Conservation (phyloP, 2,329 filamentous ascomycete species). For the Onygena corvina region DNA sequence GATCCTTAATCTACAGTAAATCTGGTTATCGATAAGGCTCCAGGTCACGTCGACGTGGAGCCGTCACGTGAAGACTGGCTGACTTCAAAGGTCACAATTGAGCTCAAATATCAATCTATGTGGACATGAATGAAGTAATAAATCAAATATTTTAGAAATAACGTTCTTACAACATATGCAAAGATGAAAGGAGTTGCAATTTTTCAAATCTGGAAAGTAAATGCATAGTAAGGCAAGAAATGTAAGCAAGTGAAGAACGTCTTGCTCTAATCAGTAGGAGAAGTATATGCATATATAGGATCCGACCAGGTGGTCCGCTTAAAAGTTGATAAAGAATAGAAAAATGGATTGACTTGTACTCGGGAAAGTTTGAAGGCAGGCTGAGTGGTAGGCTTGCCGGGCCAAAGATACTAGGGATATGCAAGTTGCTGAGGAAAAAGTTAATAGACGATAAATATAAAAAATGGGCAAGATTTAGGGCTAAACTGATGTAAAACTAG, state of each 20-base stretch:
- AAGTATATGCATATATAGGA: background rate
- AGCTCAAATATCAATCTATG: background rate
- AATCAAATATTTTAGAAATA: background rate
- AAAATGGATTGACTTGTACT: constrained; percentile 8
- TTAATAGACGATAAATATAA: background rate
- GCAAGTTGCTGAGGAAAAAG: constrained; percentile 6
- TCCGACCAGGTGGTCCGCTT: background rate
- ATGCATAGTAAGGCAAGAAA: background rate
- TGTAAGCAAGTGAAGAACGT: background rate
- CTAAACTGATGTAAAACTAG: background rate
- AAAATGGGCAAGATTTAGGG: background rate
- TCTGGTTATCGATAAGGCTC: too few relatives aligned
- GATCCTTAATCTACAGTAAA: too few relatives aligned
- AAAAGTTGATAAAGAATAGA: background rate
- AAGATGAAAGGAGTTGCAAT: background rate
- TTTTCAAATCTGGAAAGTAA: background rate
- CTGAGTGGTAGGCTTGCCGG: background rate
- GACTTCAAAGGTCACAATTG: too few relatives aligned
- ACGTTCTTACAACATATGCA: constrained; percentile 1
- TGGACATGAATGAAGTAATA: background rate
- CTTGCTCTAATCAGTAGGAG: background rate
- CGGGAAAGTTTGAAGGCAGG: background rate
- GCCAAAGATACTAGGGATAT: background rate
- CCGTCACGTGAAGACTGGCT: too few relatives aligned
- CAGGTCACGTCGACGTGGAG: too few relatives aligned